phyloP scores from a whole-genome alignment of 495 filamentous ascomycete species.

The Penicillium angulare region DNA sequence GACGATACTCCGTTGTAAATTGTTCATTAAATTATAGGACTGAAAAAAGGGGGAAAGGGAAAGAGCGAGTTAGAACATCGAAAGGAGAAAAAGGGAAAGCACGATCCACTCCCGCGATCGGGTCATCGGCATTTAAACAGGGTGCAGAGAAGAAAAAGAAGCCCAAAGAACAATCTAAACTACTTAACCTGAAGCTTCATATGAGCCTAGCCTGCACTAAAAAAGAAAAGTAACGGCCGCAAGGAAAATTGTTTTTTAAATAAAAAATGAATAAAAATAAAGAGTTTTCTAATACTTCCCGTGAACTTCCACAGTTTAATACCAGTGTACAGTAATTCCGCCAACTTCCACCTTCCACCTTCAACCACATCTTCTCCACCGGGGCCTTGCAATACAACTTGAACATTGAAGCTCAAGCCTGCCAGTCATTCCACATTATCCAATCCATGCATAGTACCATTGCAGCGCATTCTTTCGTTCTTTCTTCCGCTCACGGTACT shows the following conservation, averaged over 20 bases:
- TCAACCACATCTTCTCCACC: slow-evolving; percentile 17
- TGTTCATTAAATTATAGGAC: neutral
- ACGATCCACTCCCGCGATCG: neutral
- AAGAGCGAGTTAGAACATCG: too few relatives aligned
- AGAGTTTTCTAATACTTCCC: too few relatives aligned
- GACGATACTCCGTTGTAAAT: neutral
- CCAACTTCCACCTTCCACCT: neutral
- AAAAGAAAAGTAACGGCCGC: neutral
- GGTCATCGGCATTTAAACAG: slow-evolving; percentile 4
- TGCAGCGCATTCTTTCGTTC: neutral
- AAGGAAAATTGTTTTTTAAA: too few relatives aligned
- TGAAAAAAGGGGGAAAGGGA: slow-evolving; percentile 1
- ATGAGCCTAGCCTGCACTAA: too few relatives aligned
- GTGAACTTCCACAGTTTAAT: too few relatives aligned
- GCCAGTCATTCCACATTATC: slow-evolving; percentile 22
- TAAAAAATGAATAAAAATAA: too few relatives aligned
- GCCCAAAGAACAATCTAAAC: too few relatives aligned
- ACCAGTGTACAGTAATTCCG: too few relatives aligned
- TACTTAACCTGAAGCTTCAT: slow-evolving; percentile 19
- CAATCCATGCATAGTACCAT: slow-evolving; percentile 10
- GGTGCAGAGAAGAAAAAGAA: neutral
- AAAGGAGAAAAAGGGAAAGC: neutral
- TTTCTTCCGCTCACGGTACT: slow-evolving; percentile 5
- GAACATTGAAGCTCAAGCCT: slow-evolving; percentile 18
- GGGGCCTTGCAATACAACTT: slow-evolving; percentile 24